These are phyloP conservation scores for Leucogyrophana mollusca DNA, from an alignment of 768 basidiomycete species.

Conservation along the genomic window DNA sequence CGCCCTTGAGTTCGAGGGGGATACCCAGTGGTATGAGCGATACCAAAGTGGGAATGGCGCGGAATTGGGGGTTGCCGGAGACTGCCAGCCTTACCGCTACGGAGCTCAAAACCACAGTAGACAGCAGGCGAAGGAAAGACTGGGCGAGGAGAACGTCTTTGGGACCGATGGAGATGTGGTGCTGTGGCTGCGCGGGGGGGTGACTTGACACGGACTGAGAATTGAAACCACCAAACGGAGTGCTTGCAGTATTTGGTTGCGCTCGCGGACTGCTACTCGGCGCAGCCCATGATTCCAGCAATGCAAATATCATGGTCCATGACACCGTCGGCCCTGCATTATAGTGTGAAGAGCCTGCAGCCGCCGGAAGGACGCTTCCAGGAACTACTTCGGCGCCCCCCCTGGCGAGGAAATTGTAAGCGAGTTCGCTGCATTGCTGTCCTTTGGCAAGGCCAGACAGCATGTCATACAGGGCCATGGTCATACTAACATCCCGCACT, in stretches of 20 bases:
- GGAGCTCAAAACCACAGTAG: constrained; percentile 73
- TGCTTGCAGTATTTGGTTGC: constrained; percentile 34
- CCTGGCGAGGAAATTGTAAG: constrained; percentile 85
- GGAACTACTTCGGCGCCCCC: constrained; percentile 71
- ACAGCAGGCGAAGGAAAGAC: constrained; percentile 77
- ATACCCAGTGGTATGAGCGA: constrained; percentile 75
- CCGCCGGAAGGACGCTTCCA: constrained; percentile 48
- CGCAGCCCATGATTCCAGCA: constrained; percentile 73
- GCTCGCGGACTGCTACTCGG: constrained; percentile 47
- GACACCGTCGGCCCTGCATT: constrained; percentile 60
- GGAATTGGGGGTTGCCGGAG: constrained; percentile 72
- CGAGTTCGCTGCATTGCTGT: constrained; percentile 79
- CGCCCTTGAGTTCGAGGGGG: constrained; percentile 90
- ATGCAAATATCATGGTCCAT: constrained; percentile 74
- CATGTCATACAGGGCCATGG: constrained; percentile 87
- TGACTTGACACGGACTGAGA: constrained; percentile 28
- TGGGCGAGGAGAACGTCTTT: constrained; percentile 79
- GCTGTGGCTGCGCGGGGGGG: constrained; percentile 36
- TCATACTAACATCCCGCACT: constrained; percentile 66
- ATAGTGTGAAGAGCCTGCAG: constrained; percentile 39
- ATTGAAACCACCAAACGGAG: constrained; percentile 24
- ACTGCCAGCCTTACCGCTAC: constrained; percentile 78
- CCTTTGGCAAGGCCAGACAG: constrained; percentile 80
- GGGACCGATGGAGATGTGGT: constrained; percentile 50
- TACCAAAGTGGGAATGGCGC: constrained; percentile 78